Percentiles rank a stretch among this genome's conserved stretches.
phyloP scores from a whole-genome alignment of 768 basidiomycete genomes.

The Suillus brevipes region DNA sequence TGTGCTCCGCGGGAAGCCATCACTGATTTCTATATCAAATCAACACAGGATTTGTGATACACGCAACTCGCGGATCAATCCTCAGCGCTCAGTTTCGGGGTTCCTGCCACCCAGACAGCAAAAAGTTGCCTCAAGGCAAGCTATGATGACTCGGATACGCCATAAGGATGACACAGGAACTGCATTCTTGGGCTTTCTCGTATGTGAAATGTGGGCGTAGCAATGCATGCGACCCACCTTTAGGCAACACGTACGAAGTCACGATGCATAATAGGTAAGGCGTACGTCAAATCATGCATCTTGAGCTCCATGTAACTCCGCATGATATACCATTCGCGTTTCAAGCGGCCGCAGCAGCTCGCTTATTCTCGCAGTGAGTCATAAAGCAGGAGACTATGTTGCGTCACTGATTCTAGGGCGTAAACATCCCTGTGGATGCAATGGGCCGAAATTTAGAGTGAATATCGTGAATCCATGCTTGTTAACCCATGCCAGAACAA shows the following conservation, averaged over 20 bases:
- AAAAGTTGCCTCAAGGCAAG: not conserved
- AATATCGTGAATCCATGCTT: not conserved
- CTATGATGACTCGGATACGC: not conserved
- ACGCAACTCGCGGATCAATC: not conserved
- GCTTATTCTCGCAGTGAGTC: not conserved
- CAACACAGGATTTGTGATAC: conserved; percentile 6
- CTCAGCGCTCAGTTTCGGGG: not conserved
- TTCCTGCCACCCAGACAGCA: not conserved
- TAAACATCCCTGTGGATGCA: not conserved
- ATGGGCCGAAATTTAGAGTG: not conserved
- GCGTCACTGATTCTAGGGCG: not conserved
- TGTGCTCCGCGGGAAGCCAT: not conserved
- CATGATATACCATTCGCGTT: not conserved
- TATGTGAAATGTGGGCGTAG: conserved; percentile 1
- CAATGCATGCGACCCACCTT: not conserved
- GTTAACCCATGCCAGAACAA: not conserved
- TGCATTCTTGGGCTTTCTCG: not conserved
- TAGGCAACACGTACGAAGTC: not conserved
- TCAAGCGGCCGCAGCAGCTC: not conserved
- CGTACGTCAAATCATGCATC: conserved; percentile 2
- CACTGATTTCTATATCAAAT: not conserved
- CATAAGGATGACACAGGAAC: not conserved
- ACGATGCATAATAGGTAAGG: not conserved
- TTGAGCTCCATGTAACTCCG: not conserved
- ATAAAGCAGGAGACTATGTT: not conserved